A percentile compares a stretch with the other conserved stretches of the same genome.
phyloP scores from a whole-genome alignment of 75 land plant genomes.

The Chamaecyparis obtusa region DNA sequence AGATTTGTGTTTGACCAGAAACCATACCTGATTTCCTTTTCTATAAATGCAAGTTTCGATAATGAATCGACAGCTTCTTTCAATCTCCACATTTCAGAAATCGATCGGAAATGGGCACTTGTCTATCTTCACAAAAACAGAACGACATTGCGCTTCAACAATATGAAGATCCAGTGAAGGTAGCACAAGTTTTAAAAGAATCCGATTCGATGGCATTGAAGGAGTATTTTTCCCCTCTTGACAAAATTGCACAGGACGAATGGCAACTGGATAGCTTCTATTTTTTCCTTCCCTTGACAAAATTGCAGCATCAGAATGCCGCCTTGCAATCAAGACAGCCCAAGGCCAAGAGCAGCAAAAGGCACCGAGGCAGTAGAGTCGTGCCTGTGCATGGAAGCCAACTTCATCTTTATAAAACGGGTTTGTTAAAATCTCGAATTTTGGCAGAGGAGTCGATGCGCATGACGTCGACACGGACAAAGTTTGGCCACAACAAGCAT shows the following conservation, averaged over 20 bases:
- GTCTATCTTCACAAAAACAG: neutral
- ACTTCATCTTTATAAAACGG: neutral
- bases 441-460: no score
- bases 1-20: no score
- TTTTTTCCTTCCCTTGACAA: conserved; percentile 27
- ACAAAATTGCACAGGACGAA: conserved; percentile 8
- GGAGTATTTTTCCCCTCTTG: neutral
- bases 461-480: no score
- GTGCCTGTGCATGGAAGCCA: neutral
- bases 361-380: neutral
- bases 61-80: neutral
- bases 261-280: conserved; percentile 24
- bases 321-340: neutral
- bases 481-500: no score
- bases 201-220: conserved; percentile 19
- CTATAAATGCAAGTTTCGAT: neutral
- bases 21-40: neutral
- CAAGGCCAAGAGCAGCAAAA: no score
- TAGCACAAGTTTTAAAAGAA: conserved; percentile 3
- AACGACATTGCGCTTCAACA: conserved; percentile 19
- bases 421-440: neutral
- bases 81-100: neutral
- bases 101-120: neutral
- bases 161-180: conserved; percentile 8
- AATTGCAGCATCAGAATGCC: conserved; percentile 1